Percentiles rank a stretch among this genome's conserved stretches.
phyloP scores from a whole-genome alignment of 768 basidiomycete genomes.

The Agaricus subrufescens region DNA sequence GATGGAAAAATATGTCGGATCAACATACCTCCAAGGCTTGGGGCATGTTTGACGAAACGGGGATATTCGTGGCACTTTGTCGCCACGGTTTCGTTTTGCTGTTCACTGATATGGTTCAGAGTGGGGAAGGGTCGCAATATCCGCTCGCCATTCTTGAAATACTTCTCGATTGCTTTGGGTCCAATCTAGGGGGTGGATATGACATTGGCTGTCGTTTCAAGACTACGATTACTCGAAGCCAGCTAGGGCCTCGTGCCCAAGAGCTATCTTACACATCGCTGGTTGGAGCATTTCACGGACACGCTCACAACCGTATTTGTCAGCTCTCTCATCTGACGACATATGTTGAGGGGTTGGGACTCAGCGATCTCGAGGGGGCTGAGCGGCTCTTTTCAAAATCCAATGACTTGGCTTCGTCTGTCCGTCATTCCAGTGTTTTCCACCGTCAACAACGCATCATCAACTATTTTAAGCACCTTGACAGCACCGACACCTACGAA shows the following conservation, averaged over 20 bases:
- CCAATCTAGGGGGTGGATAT: slow-evolving; percentile 18
- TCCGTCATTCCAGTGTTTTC: slow-evolving; percentile 9
- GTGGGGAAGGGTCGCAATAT: slow-evolving; percentile 18
- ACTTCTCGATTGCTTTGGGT: slow-evolving; percentile 18
- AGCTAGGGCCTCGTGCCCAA: slow-evolving; percentile 13
- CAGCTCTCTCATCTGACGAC: slow-evolving; percentile 18
- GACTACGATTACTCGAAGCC: slow-evolving; percentile 17
- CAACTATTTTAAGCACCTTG: slow-evolving; percentile 6
- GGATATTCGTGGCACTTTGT: slow-evolving; percentile 23
- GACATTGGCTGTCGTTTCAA: slow-evolving; percentile 25
- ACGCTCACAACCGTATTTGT: slow-evolving; percentile 25
- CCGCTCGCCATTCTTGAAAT: slow-evolving; percentile 17
- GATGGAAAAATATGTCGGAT: slow-evolving; percentile 19
- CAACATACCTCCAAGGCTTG: slow-evolving; percentile 17
- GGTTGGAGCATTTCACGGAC: slow-evolving; percentile 22
- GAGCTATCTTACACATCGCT: slow-evolving; percentile 6
- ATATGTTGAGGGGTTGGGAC: slow-evolving; percentile 17
- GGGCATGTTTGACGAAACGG: slow-evolving; percentile 28
- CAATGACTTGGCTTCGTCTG: slow-evolving; percentile 15
- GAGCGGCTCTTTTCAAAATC: slow-evolving; percentile 20
- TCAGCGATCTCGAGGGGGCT: slow-evolving; percentile 23
- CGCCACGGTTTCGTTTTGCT: slow-evolving; percentile 22
- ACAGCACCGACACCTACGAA: neutral
- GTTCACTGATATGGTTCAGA: slow-evolving; percentile 18
- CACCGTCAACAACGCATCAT: slow-evolving; percentile 6